Conservation (phyloP, 345 rosid species). For the Melaleuca quinquenervia region DNA sequence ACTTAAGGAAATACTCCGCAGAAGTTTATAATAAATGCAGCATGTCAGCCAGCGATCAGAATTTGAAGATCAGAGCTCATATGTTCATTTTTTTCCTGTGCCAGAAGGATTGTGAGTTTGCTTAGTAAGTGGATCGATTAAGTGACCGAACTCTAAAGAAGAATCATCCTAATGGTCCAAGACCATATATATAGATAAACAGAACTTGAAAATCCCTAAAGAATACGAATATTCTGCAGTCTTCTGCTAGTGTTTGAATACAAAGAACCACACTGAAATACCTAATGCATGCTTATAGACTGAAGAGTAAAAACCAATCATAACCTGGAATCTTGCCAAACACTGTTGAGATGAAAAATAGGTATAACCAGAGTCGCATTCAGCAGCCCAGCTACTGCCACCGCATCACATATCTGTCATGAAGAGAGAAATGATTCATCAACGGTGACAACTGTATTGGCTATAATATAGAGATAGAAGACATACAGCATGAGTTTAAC, state of each 20-base stretch:
- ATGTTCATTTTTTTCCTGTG: neutral
- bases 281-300: neutral
- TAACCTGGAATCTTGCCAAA: slow-evolving; percentile 99
- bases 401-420: slow-evolving; percentile 92
- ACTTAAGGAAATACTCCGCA: neutral
- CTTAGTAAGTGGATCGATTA: neutral
- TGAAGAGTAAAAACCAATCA: neutral
- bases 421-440: neutral
- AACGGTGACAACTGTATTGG: neutral
- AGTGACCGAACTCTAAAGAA: neutral
- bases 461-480: neutral
- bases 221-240: neutral
- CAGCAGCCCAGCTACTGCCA: slow-evolving; percentile 88
- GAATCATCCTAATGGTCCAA: neutral
- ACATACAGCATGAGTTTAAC: neutral
- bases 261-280: neutral
- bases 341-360: slow-evolving; percentile 88
- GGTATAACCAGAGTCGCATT: slow-evolving; percentile 97
- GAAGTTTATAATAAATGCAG: neutral
- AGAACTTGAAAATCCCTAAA: neutral
- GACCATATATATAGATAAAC: neutral
- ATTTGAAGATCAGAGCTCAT: neutral
- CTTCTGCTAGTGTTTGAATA: neutral
- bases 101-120: neutral
- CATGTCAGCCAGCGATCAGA: neutral